phyloP scores from a whole-genome alignment of 495 filamentous ascomycete genomes.

The Neurospora terricola region DNA sequence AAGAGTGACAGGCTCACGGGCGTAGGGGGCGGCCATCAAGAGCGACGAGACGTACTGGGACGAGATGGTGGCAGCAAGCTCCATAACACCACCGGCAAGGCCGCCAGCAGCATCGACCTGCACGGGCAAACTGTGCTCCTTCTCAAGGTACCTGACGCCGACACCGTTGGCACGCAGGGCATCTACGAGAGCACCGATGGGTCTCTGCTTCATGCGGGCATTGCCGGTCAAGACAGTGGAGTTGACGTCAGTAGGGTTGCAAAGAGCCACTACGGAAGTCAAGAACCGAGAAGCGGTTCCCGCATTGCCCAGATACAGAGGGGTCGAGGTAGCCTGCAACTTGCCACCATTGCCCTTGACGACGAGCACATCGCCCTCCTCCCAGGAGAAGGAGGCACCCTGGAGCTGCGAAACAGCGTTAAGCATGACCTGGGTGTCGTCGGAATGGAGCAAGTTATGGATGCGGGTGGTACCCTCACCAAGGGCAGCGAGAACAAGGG shows the following conservation, averaged over 20 bases:
- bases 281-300: constrained; percentile 94
- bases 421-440: constrained; percentile 95
- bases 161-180: constrained; percentile 79
- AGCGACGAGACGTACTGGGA: constrained; percentile 97
- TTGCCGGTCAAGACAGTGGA: constrained; percentile 87
- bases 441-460: constrained; percentile 86
- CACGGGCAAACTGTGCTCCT: constrained; percentile 70
- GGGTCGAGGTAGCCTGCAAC: constrained; percentile 60
- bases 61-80: constrained; percentile 86
- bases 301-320: constrained; percentile 91
- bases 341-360: constrained; percentile 85
- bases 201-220: constrained; percentile 89
- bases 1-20: constrained; percentile 84
- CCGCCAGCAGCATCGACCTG: constrained; percentile 73
- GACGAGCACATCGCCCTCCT: constrained; percentile 81
- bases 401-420: constrained; percentile 72
- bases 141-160: constrained; percentile 71
- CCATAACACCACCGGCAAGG: constrained; percentile 83
- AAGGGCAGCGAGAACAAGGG: constrained; percentile 84
- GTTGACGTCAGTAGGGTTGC: constrained; percentile 48
- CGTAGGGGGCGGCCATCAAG: constrained; percentile 94
- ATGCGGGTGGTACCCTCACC: constrained; percentile 80
- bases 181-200: constrained; percentile 90
- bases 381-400: constrained; percentile 91
- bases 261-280: constrained; percentile 83